Base-by-base conservation (phyloP, 768 basidiomycete genomes). In the Termitomyces sp. region DNA sequence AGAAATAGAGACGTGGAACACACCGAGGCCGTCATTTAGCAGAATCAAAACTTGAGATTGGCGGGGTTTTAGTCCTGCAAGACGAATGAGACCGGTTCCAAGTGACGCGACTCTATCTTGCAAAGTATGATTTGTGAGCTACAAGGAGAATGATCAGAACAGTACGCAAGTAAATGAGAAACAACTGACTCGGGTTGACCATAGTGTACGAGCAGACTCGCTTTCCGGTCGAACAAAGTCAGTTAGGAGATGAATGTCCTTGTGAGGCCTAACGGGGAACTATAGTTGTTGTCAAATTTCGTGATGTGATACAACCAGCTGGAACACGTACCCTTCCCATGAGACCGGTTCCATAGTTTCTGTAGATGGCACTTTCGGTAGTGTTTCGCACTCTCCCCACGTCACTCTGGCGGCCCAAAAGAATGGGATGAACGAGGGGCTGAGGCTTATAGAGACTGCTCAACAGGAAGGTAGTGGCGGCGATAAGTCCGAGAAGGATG, bases 361-460 rank as follows among this genome's bases (percentile, higher is more conserved):
- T 83, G 70, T 95, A 96, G 16, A 94, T 77, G 0, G 92, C 91
- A 64, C 91, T 94, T 73, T 95, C 90, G 8, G 81, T 78, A 13
- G 88, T 80, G 66, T 91, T 86, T 54, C 94, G 77, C 4, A 94
- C 91, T 51, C 87, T 80, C 13, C 86, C 87, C 28, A 88, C 88
- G 69, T 97, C 95, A 64, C 92, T 92, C 78, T 98, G 94, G 51
- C 93, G 77, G 7, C 94, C 94, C 1, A 98, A 81, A 9, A 96
- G 79, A 63, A 98, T 89, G n/a, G 94, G 94, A 66, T 97, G 94
- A 0, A 95, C 93, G 44, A 95, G 82, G 2, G 88, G 86, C 63
- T 89, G 88, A 4, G 88, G 89, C 63, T 82, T 90, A 73, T 91
- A 90, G 59, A 90, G 74, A 68, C 85, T 91, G 66, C 85, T 85